phyloP scores from a whole-genome alignment of 257 asterid genomes.

The Plantago ovata region DNA sequence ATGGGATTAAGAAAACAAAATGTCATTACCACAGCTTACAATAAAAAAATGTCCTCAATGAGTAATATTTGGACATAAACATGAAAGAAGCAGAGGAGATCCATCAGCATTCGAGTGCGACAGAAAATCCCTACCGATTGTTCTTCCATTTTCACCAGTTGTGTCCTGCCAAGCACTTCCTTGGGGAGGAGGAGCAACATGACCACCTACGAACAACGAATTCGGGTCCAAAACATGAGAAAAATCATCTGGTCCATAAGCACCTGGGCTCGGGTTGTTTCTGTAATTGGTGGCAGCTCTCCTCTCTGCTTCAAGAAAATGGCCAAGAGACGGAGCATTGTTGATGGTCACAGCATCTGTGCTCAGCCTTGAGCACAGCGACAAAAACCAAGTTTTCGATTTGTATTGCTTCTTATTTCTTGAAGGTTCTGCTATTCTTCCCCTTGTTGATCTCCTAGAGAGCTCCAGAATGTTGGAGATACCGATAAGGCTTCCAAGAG shows the following conservation, averaged over 20 bases:
- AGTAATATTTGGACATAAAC: constrained; percentile 53
- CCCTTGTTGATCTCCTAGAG: constrained; percentile 53
- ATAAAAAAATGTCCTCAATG: constrained; percentile 23
- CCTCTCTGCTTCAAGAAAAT: constrained; percentile 70
- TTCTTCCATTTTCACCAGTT: constrained; percentile 17
- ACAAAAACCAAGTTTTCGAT: constrained; percentile 52
- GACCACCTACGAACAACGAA: constrained; percentile 38
- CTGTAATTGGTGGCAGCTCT: constrained; percentile 34
- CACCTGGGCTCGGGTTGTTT: constrained; percentile 20
- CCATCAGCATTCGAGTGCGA: constrained; percentile 35
- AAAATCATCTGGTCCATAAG: constrained; percentile 45
- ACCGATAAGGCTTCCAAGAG: constrained; percentile 67
- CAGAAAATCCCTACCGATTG: constrained; percentile 31
- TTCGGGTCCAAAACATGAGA: constrained; percentile 30
- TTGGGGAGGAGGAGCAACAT: constrained; percentile 50
- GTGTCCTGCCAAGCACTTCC: constrained; percentile 19
- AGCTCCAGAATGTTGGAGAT: constrained; percentile 62
- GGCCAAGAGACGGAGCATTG: constrained; percentile 51
- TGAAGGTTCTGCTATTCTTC: constrained; percentile 36
- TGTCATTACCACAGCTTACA: background rate
- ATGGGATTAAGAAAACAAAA: constrained; percentile 8
- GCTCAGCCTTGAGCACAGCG: constrained; percentile 56
- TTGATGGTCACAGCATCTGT: constrained; percentile 57
- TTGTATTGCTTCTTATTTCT: constrained; percentile 44
- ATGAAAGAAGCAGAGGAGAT: constrained; percentile 42